Percentiles rank a stretch among this genome's conserved stretches.
phyloP scores from a whole-genome alignment of 352 stramenopile genomes.

The Globisporangium emineosum region DNA sequence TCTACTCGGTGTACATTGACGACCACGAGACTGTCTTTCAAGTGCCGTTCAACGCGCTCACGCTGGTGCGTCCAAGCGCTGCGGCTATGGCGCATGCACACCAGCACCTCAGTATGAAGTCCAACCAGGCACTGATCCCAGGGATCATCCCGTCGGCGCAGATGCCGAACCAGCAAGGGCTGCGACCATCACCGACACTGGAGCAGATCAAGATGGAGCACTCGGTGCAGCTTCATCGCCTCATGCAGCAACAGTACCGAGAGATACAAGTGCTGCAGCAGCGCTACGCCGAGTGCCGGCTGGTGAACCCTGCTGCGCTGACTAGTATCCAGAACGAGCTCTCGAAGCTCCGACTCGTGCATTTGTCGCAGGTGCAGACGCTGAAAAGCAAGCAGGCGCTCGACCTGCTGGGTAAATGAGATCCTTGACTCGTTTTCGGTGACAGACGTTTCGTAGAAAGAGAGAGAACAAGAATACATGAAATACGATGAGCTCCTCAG shows the following conservation, averaged over 20 bases:
- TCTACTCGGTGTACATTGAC: conserved; percentile 83
- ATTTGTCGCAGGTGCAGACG: conserved; percentile 82
- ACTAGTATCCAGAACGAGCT: conserved; percentile 80
- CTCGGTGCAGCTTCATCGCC: conserved; percentile 79
- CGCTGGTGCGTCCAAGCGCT: conserved; percentile 37
- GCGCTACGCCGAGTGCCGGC: conserved; percentile 72
- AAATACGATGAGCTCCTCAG: neutral
- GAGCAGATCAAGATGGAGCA: conserved; percentile 86
- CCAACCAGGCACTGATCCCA: conserved; percentile 30
- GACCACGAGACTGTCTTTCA: conserved; percentile 81
- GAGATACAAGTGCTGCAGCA: conserved; percentile 86
- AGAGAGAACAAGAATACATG: neutral
- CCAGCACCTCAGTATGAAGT: conserved; percentile 35
- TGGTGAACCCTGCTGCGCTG: conserved; percentile 70
- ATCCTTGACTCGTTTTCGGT: neutral
- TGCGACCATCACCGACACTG: conserved; percentile 27
- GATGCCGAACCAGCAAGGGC: conserved; percentile 21
- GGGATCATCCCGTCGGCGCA: conserved; percentile 18
- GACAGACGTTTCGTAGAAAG: neutral
- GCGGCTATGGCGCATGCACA: conserved; percentile 40
- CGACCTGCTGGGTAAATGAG: conserved; percentile 65
- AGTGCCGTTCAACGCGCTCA: conserved; percentile 75
- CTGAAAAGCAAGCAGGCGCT: conserved; percentile 85
- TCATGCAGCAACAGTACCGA: conserved; percentile 87
- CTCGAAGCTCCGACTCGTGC: conserved; percentile 80